Base-by-base conservation (phyloP, 352 stramenopile species). In the Nothophytophthora sp. region DNA sequence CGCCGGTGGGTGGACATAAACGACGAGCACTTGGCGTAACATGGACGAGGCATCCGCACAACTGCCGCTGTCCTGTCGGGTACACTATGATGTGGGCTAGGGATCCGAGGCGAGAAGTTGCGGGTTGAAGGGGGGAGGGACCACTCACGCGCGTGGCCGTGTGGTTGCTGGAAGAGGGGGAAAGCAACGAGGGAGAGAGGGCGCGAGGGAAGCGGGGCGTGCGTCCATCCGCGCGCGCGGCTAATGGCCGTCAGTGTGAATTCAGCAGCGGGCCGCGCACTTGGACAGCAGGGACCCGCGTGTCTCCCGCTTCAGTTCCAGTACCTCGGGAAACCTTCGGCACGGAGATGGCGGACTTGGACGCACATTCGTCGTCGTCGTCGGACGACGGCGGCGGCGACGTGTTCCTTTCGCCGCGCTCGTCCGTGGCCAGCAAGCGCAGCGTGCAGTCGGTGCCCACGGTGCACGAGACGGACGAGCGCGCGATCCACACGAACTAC, bases 361-460 rank as follows among this genome's bases (percentile, higher is more conserved):
- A 71, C 47, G 50, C 56, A 46, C 62, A 63, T 47, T 63, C 62
- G 60, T 55, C 47, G 46, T 63, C 62, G 15, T 71, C 62, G 0
- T 67, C 62, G 36, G 56, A 67, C 50, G n/a, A n/a, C n/a, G 56
- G 59, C 22, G 56, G 41, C 25, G 59, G 59, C 41, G 59, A 68
- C 59, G 47, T 63, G 19, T 68, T 63, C 53, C 40, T 68, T 20
- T 68, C 59, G 23, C 59, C 59, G 39, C 51, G 51, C 16, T 67
- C 58, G 34, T 67, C 58, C 45, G 58, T 54, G 6, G 40, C 51
- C 51, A 62, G 51, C 33, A 67, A 67, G 19, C 58, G 45, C 58
- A 67, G 58, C 34, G 58, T 67, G 18, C 51, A 62, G 39, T 67
- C 58, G 3, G 45, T 67, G 10, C 41, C 52, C n/a, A 67, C 50